A percentile compares a stretch with the other conserved stretches of the same genome.
phyloP scores from a whole-genome alignment of 225 moss, liverwort and hornwort genomes.

The Rhytidiadelphus loreus region DNA sequence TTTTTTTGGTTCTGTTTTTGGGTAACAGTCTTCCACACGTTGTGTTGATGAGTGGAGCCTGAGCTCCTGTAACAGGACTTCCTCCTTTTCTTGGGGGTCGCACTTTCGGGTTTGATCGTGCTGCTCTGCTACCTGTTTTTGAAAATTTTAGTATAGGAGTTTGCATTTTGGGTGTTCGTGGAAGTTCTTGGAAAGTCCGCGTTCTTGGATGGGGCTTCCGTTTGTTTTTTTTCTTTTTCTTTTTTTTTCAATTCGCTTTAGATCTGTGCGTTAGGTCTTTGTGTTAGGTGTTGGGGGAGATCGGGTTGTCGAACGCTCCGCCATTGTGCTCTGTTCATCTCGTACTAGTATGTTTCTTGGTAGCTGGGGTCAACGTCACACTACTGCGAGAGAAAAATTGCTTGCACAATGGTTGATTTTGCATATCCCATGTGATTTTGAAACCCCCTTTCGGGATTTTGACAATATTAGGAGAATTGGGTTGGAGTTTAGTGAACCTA shows the following conservation, averaged over 20 bases:
- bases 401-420: background rate
- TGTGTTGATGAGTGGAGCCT: background rate
- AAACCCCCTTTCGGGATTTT: background rate
- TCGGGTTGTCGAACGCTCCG: background rate
- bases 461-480: background rate
- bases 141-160: background rate
- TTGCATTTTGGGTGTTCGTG: background rate
- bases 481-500: background rate
- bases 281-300: background rate
- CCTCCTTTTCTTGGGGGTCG: background rate
- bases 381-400: background rate
- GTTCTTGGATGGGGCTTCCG: background rate
- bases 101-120: background rate
- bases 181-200: background rate
- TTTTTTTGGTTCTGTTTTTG: too few relatives aligned
- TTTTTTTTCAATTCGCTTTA: background rate
- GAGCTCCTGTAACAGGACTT: background rate
- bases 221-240: too few relatives aligned
- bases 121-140: background rate
- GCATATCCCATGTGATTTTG: background rate
- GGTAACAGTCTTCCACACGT: background rate
- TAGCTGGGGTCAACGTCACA: background rate
- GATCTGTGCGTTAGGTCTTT: background rate
- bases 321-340: background rate
- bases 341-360: background rate